Conservation (phyloP, 2,329 filamentous ascomycete genomes). For the Zalaria obscura region DNA sequence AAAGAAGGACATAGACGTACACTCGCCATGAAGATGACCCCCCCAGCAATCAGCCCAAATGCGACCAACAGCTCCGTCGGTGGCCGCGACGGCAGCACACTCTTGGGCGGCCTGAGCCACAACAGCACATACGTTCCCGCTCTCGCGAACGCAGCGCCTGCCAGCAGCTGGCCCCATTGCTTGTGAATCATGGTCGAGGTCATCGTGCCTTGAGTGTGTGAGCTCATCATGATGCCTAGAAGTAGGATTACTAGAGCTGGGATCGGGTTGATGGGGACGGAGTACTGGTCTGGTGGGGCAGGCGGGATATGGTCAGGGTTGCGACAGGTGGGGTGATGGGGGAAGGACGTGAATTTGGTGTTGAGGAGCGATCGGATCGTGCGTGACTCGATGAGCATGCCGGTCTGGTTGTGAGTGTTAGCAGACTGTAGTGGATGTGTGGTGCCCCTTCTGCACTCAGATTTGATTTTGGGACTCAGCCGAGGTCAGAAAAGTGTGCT, state of each 20-base stretch:
- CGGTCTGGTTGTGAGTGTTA: not conserved
- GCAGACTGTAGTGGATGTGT: too few relatives aligned
- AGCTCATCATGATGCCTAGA: slow-evolving; percentile 83
- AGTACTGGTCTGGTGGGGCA: slow-evolving; percentile 50
- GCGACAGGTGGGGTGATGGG: too few relatives aligned
- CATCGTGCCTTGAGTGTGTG: slow-evolving; percentile 68
- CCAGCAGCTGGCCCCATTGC: slow-evolving; percentile 75
- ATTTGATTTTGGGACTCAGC: too few relatives aligned
- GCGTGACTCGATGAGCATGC: slow-evolving; percentile 14
- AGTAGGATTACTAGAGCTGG: slow-evolving; percentile 72
- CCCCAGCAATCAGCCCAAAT: slow-evolving; percentile 74
- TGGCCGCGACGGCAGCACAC: slow-evolving; percentile 64
- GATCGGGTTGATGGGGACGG: slow-evolving; percentile 69
- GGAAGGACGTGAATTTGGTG: slow-evolving; percentile 2
- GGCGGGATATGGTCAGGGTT: too few relatives aligned
- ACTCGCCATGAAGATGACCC: slow-evolving; percentile 65
- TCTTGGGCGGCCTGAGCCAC: slow-evolving; percentile 64
- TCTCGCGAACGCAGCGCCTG: slow-evolving; percentile 62
- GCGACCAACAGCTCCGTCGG: slow-evolving; percentile 71
- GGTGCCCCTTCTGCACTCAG: too few relatives aligned
- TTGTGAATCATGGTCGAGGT: slow-evolving; percentile 78
- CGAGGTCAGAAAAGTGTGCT: slow-evolving; percentile 10
- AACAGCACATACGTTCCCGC: slow-evolving; percentile 62
- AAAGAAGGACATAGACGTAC: too few relatives aligned
- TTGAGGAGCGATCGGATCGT: slow-evolving; percentile 50